Percentiles rank a stretch among this genome's conserved stretches.
Evolutionary conservation across 1,139 yeast species (phyloP).

Genomic region (Spencermartinsiella ligniputridi): DNA sequence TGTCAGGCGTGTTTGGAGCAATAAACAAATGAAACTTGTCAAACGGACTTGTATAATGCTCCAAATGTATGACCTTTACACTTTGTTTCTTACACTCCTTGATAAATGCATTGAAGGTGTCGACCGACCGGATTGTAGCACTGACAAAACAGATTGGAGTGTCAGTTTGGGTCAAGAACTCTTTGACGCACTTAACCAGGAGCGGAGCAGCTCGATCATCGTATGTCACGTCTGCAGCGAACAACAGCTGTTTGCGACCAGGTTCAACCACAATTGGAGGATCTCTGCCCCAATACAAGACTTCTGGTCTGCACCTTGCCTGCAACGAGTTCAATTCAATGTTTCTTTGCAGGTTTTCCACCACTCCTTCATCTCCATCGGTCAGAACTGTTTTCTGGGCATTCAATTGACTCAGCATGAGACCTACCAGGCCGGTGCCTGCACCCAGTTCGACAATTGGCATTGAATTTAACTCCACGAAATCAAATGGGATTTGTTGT

Average conservation of each 20-base stretch:
- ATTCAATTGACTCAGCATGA: conserved; percentile 41
- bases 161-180: conserved; percentile 15
- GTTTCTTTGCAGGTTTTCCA: conserved; percentile 48
- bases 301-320: conserved; percentile 33
- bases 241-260: conserved; percentile 16
- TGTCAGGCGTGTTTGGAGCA: conserved; percentile 22
- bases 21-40: conserved; percentile 17
- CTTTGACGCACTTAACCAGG: conserved; percentile 47
- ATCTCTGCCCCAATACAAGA: conserved; percentile 63
- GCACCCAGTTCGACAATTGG: conserved; percentile 70
- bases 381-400: conserved; percentile 48
- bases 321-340: conserved; percentile 42
- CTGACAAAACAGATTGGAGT: conserved; percentile 32
- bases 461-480: neutral
- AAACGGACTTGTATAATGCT: conserved; percentile 18
- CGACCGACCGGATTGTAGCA: conserved; percentile 66
- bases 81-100: conserved; percentile 30
- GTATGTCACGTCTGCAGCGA: conserved; percentile 88
- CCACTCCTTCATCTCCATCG: conserved; percentile 69
- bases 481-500: neutral
- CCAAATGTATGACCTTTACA: conserved; percentile 31
- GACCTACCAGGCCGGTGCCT: conserved; percentile 84
- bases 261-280: conserved; percentile 24
- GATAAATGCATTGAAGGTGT: conserved; percentile 56
- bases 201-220: conserved; percentile 58